Evolutionary conservation across 179 eudicot genomes (phyloP), one percentile per base, ranked within the genome.

Genomic region (Vitellaria paradoxa): DNA sequence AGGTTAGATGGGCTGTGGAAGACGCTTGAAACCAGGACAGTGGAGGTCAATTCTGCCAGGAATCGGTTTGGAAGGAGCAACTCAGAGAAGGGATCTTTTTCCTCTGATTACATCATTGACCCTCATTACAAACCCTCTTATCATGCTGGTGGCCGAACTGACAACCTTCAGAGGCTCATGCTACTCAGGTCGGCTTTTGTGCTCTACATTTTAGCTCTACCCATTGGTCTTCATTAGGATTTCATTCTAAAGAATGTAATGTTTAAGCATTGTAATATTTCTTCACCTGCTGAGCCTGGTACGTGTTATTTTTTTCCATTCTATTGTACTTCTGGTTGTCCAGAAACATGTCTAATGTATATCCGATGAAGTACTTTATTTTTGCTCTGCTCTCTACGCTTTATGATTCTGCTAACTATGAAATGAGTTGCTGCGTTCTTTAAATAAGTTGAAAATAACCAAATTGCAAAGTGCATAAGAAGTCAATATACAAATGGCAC

Each of bases 101-200:
- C 87, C 5, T 71, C 86, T 15, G 95, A 89, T 84, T 80, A 81
- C 67, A 90, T 86, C 45, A 73, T 87, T 42, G 91, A 91, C 73
- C 87, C 89, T 55, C 83, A 74, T 67, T 79, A 84, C 82, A 89
- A 88, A 82, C 91, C 81, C 21, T 87, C 90, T 15, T 65, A 82
- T 76, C 86, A 92, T 74, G 79, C 75, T 0, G 89, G 84, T 62
- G 96, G 91, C 75, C 87, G 89, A 63, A 84, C 73, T 70, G 97
- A 91, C 72, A 81, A 80, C 65, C 89, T 85, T 74, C 92, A 93
- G 81, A 89, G 92, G 82, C 89, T 90, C 73, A 86, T 90, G 87
- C 84, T 93, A 53, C 84, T 93, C 50, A 90, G 99, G 87, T 92
- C 98, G 20, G 91, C 96, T 73, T 96, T 96, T 21, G 96, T 96